These are phyloP conservation scores for Prunus padus DNA, from an alignment of 306 rosid species.

Conservation along the genomic window DNA sequence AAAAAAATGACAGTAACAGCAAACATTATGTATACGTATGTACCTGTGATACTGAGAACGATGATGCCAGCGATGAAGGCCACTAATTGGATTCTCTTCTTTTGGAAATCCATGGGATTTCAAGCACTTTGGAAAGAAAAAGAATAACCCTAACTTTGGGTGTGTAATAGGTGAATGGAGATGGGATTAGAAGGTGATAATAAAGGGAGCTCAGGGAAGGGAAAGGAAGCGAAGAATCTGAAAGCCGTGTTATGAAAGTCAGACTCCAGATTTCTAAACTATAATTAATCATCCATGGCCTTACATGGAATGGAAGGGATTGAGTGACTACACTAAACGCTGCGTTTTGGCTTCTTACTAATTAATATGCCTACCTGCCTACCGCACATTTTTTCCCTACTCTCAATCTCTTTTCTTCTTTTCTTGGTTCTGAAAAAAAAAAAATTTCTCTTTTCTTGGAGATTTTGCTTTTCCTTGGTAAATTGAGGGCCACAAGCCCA, in stretches of 20 bases:
- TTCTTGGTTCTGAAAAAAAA: no score
- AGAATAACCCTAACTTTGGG: neutral
- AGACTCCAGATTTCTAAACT: neutral
- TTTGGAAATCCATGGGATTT: conserved; percentile 58
- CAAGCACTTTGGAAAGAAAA: neutral
- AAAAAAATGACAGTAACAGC: neutral
- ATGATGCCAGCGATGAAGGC: conserved; percentile 41
- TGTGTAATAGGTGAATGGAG: neutral
- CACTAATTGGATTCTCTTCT: conserved; percentile 50
- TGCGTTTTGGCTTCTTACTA: neutral
- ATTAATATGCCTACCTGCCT: no score
- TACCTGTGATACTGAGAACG: conserved; percentile 76
- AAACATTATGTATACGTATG: neutral
- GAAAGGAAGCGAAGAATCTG: conserved; percentile 34
- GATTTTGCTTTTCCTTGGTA: no score
- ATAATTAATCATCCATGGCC: neutral
- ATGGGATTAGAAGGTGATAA: neutral
- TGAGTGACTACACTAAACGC: neutral
- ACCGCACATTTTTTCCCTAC: no score
- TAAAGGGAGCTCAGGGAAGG: no score
- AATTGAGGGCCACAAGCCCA: no score
- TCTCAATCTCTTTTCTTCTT: no score
- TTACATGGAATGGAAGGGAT: neutral
- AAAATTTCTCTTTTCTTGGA: no score
- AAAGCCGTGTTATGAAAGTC: neutral